Base-by-base conservation (phyloP, 768 basidiomycete species). In the Boletus speciosus region DNA sequence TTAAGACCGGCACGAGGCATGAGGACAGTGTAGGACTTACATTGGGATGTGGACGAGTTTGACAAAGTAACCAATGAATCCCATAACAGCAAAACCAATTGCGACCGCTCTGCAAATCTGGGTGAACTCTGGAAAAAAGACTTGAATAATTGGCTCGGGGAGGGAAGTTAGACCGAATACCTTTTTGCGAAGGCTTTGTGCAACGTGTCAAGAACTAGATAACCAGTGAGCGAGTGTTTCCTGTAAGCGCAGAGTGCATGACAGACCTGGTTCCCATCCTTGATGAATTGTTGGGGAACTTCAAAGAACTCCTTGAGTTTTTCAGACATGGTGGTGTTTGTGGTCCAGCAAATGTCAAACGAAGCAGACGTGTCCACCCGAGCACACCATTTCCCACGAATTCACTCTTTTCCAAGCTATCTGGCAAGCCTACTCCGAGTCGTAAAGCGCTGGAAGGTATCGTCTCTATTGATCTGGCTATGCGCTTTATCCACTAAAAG, bases 31-130 rank as follows among this genome's bases (percentile, higher is more conserved):
- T 16, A 54, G 36, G 31, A 84, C 94, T 76, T 62, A 96, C 94
- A 97, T 96, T 64, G 95, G 94, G 73, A 96, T 97, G 74, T 98
- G 94, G 64, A 98, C 94, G 61, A 98, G 85, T 74, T 98, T 98
- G 61, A 97, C 95, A 68, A 98, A 88, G 78, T 96, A 99, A 15
- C 97, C 97, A 71, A 99, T 94, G 81, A 98, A 96, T 15, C 97
- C 97, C 95, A 98, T 98, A 61, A 99, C 91, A 47, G 88, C 93
- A 67, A 99, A 99, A 14, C 97, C 97, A 57, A 98, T 86, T 2
- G 94, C 94, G 51, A 99, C 93, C 34, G 97, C 97, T 70, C 86
- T 88, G 77, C 88, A 98, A 60, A 99, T 95, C 70, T 96, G 93
- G 39, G 83, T 62, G 73, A 95, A 99, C 71, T 99, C 97, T 99